phyloP scores from a whole-genome alignment of 108 stramenopile species.

The Parietichytrium sp. region DNA sequence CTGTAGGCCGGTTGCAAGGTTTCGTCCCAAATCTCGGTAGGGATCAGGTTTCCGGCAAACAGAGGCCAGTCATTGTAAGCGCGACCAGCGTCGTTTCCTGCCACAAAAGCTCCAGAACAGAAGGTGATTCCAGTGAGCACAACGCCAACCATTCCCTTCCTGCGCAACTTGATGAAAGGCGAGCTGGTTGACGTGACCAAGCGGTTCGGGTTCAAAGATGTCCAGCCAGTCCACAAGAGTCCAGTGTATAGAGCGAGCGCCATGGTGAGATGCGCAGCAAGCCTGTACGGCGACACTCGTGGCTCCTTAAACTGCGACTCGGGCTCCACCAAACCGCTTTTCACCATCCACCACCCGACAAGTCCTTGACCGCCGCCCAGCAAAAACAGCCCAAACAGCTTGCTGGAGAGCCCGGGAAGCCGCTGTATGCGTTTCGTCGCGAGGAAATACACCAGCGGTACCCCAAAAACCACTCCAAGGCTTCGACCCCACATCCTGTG shows the following conservation, averaged over 20 bases:
- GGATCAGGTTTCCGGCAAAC: conserved; percentile 86
- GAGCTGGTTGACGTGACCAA: not conserved
- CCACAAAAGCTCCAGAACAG: conserved; percentile 89
- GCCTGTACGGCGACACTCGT: conserved; percentile 88
- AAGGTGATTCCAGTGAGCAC: conserved; percentile 68
- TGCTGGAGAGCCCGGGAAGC: conserved; percentile 39
- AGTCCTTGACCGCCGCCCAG: conserved; percentile 96
- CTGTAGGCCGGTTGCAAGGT: conserved; percentile 64
- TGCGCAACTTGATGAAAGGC: conserved; percentile 1
- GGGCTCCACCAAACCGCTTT: conserved; percentile 89
- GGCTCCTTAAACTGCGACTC: conserved; percentile 81
- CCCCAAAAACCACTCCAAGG: conserved; percentile 80
- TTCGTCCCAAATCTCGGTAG: conserved; percentile 63
- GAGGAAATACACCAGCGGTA: conserved; percentile 84
- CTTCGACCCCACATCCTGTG: conserved; percentile 95
- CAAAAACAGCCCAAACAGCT: conserved; percentile 76
- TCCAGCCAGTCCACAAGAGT: conserved; percentile 84
- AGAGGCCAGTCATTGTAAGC: conserved; percentile 94
- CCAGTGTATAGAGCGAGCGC: conserved; percentile 76
- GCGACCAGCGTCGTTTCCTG: conserved; percentile 90
- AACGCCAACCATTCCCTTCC: not conserved
- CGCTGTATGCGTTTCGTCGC: conserved; percentile 48
- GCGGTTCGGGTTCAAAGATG: conserved; percentile 59
- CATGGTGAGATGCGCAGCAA: conserved; percentile 91
- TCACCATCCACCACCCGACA: conserved; percentile 99